Evolutionary conservation across 2,329 filamentous ascomycete genomes (phyloP), one percentile per base, ranked within the genome.

Genomic region (Chalara sp.): DNA sequence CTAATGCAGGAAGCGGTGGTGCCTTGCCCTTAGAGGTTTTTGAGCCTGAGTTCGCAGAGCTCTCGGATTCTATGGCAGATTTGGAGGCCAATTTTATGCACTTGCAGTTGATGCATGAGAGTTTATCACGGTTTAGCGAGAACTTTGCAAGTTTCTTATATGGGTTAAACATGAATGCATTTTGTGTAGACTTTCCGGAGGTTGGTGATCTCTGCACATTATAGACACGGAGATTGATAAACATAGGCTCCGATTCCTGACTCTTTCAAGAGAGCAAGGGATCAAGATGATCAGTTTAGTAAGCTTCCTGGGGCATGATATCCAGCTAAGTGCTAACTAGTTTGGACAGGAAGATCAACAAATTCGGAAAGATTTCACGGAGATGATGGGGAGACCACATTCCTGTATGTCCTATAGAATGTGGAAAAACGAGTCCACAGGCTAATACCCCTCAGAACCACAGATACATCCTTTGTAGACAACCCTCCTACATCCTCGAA

Each of bases 31-130:
- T 97, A 54, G 89, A 92, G 59, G 72, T 79, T 2, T 84, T 97
- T 52, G 91, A 97, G 66, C 89, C 90, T 0, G 86, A 87, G 11
- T 97, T 99, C 68, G 89, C 89, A 11, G 93, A 99, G 71, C 78
- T 99, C 2, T 87, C 89, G 7, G 93, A 99, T 68, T 86, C 87
- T 52, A 91, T 97, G 81, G 89, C 90, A 29, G 93, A 97, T 62
- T 79, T 99, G 7, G 93, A 99, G 73, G 89, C 90, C 54, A 97
- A 99, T 68, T 90, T 97, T 74, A 89, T 95, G 85, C 90, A 96
- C 67, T 83, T 99, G 59, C 92, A 97, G 68, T 74, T 96, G 56
- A 95, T 99, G 84, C 90, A 99, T 65, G 92, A 97, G 73, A 95
- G 89, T 63, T 71, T 99, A 59, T 83, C 89, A 29, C 82, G 93